These are phyloP conservation scores for Trichoderma arundinaceum DNA, from an alignment of 2,329 filamentous ascomycete genomes.

Conservation along the genomic window DNA sequence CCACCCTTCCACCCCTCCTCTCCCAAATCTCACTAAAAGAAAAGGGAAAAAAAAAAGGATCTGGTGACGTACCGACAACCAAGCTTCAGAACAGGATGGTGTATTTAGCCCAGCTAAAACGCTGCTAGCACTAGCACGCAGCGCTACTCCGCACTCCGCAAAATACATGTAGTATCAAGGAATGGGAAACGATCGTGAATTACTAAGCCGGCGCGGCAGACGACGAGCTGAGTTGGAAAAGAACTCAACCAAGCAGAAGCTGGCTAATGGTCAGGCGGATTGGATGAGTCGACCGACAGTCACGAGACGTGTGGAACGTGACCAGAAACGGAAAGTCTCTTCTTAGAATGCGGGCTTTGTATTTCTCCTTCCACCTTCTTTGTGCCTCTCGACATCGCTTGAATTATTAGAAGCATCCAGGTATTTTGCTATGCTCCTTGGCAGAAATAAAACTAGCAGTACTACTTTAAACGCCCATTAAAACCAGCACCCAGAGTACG, in stretches of 20 bases:
- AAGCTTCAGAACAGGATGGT: no score
- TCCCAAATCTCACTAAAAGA: not conserved
- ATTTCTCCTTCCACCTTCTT: not conserved
- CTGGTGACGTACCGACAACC: not conserved
- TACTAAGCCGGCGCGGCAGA: not conserved
- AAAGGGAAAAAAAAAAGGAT: not conserved
- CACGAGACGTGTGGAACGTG: not conserved
- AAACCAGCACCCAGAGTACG: conserved; percentile 4
- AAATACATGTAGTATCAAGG: no score
- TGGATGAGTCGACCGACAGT: not conserved
- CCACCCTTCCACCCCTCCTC: no score
- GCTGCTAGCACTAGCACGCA: not conserved
- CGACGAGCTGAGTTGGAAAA: not conserved
- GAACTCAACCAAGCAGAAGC: no score
- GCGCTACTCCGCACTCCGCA: not conserved
- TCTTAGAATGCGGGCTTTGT: not conserved
- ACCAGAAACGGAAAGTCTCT: not conserved
- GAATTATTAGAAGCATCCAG: conserved; percentile 7
- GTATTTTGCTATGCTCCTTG: conserved; percentile 11
- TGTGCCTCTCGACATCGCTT: not conserved
- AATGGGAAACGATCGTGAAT: not conserved
- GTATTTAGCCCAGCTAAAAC: no score
- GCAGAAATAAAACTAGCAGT: not conserved
- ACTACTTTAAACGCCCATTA: conserved; percentile 22
- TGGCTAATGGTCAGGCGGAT: not conserved